These are phyloP conservation scores for Silene latifolia DNA, from an alignment of 148 eudicot genomes.

Conservation along the genomic window DNA sequence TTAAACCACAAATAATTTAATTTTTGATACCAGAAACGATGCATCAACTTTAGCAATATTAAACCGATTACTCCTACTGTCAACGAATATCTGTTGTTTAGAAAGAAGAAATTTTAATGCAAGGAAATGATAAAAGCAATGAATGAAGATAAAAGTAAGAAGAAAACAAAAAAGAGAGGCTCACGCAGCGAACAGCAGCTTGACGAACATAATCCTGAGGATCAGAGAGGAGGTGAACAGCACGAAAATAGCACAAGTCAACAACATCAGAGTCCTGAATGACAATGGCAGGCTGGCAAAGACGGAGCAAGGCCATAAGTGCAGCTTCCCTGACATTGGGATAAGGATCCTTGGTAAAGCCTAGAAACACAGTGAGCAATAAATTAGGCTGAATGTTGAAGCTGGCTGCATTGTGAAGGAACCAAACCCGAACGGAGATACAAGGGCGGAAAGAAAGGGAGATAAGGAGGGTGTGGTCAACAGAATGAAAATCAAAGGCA, in stretches of 20 bases:
- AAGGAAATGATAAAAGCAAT: too few species aligned
- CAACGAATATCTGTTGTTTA: too few species aligned
- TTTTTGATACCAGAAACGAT: too few species aligned
- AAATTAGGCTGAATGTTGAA: conserved; percentile 45
- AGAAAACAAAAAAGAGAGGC: conserved; percentile 1
- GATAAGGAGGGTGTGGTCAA: conserved; percentile 40
- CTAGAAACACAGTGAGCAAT: conserved; percentile 57
- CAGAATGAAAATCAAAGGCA: too few species aligned
- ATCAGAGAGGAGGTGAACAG: conserved; percentile 55
- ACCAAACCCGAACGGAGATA: conserved; percentile 44
- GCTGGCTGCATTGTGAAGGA: conserved; percentile 38
- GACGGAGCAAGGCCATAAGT: conserved; percentile 56
- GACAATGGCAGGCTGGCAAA: conserved; percentile 31
- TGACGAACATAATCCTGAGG: conserved; percentile 52
- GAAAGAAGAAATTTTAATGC: too few species aligned
- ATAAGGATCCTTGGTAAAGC: too few species aligned
- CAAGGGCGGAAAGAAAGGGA: conserved; percentile 42
- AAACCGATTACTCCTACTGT: too few species aligned
- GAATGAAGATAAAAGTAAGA: too few species aligned
- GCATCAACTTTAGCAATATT: too few species aligned
- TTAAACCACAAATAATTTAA: too few species aligned
- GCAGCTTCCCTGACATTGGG: too few species aligned
- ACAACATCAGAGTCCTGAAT: conserved; percentile 47
- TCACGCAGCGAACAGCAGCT: conserved; percentile 65
- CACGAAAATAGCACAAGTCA: conserved; percentile 58